phyloP scores from a whole-genome alignment of 306 rosid genomes.

The Echinosophora koreensis region DNA sequence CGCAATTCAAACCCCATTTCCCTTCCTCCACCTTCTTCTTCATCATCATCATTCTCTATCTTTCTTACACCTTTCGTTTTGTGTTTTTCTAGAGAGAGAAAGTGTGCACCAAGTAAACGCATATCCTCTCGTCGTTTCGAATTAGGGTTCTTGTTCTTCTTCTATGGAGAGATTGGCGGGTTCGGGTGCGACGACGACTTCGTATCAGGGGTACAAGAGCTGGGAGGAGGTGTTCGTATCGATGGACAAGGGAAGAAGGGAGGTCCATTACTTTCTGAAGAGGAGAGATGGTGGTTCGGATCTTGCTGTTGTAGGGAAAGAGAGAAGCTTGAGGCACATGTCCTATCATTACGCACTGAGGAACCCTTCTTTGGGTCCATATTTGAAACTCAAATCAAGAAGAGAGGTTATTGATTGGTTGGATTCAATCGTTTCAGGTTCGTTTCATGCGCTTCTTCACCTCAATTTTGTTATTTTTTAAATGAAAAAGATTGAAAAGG shows the following conservation, averaged over 20 bases:
- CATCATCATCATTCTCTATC: not conserved
- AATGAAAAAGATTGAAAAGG: not conserved
- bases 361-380: slow-evolving; percentile 39
- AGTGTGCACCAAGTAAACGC: slow-evolving; percentile 5
- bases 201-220: slow-evolving; percentile 55
- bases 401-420: slow-evolving; percentile 86
- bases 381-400: slow-evolving; percentile 74
- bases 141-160: not conserved
- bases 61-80: not conserved
- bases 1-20: slow-evolving; percentile 41
- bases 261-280: slow-evolving; percentile 75
- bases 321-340: slow-evolving; percentile 76
- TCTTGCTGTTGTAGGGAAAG: slow-evolving; percentile 86
- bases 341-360: slow-evolving; percentile 65
- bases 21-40: not conserved
- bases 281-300: slow-evolving; percentile 65
- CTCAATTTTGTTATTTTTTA: not conserved
- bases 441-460: slow-evolving; percentile 32
- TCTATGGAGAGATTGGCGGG: slow-evolving; percentile 61
- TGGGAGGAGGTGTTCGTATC: slow-evolving; percentile 79
- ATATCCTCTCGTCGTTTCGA: not conserved
- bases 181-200: slow-evolving; percentile 38
- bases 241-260: slow-evolving; percentile 68
- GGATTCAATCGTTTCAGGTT: slow-evolving; percentile 74
- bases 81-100: not conserved